Conservation (phyloP, 2,329 filamentous ascomycete species). For the Dothideomycetes sp. region DNA sequence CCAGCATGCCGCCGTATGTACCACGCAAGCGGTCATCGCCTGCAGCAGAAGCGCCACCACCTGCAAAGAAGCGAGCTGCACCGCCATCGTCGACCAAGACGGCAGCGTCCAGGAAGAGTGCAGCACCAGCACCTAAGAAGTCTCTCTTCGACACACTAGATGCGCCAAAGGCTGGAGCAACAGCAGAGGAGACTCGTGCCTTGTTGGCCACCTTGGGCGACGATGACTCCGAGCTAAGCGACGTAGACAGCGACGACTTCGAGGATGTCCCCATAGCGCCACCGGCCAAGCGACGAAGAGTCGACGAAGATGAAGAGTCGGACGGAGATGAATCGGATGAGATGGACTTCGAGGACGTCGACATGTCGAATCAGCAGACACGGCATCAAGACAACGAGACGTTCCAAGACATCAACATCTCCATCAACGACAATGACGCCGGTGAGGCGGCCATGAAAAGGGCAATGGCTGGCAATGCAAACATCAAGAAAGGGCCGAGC, state of each 20-base stretch:
- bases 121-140: conserved; percentile 7
- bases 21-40: conserved; percentile 47
- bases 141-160: conserved; percentile 35
- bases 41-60: conserved; percentile 26
- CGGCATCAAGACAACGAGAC: conserved; percentile 14
- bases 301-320: conserved; percentile 38
- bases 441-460: conserved; percentile 12
- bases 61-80: neutral
- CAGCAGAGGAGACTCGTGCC: conserved; percentile 22
- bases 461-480: conserved; percentile 18
- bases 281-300: conserved; percentile 31
- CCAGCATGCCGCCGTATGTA: conserved; percentile 59
- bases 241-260: conserved; percentile 37
- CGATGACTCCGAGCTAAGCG: conserved; percentile 28
- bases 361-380: conserved; percentile 22
- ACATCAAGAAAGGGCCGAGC: conserved; percentile 66
- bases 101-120: conserved; percentile 13
- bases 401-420: conserved; percentile 22
- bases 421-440: conserved; percentile 25
- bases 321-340: conserved; percentile 51
- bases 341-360: conserved; percentile 49
- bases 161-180: conserved; percentile 21
- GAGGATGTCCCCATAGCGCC: conserved; percentile 30
- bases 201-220: conserved; percentile 25
- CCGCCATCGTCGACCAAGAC: neutral